A percentile compares a stretch with the other conserved stretches of the same genome.
These are phyloP conservation scores for Primulina huaijiensis DNA, from an alignment of 257 asterid genomes.

Conservation along the genomic window DNA sequence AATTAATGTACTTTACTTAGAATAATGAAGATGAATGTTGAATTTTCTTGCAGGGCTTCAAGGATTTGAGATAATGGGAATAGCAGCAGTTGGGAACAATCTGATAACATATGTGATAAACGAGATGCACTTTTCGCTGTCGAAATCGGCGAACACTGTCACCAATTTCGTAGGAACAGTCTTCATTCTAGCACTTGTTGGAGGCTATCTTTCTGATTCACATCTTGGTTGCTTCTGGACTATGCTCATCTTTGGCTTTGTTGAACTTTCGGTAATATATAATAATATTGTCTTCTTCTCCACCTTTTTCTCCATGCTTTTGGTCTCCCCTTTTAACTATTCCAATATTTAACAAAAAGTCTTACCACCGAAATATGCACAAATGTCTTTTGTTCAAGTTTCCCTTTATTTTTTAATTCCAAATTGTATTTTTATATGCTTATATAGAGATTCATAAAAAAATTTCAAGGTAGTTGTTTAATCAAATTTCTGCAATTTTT, in stretches of 20 bases:
- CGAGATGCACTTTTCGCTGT: slow-evolving; percentile 90
- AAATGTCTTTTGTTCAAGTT: background rate
- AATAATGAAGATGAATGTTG: too few species aligned
- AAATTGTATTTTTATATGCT: background rate
- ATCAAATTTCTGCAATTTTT: too few species aligned
- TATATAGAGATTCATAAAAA: background rate
- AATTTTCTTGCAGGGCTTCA: slow-evolving; percentile 60
- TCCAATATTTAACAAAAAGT: background rate
- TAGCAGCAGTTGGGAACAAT: slow-evolving; percentile 96
- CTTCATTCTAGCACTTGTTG: slow-evolving; percentile 73
- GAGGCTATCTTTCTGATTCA: slow-evolving; percentile 93
- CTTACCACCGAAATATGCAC: background rate
- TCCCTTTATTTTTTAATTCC: background rate
- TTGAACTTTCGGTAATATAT: slow-evolving; percentile 74
- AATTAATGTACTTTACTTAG: too few species aligned
- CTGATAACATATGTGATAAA: slow-evolving; percentile 79
- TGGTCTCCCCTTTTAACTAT: background rate
- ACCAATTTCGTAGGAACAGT: slow-evolving; percentile 87
- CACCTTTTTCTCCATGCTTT: background rate
- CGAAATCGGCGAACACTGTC: slow-evolving; percentile 78
- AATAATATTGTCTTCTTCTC: background rate
- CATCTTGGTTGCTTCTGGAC: slow-evolving; percentile 95
- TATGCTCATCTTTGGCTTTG: slow-evolving; percentile 73
- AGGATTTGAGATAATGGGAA: slow-evolving; percentile 94
- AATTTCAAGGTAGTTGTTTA: too few species aligned